Evolutionary conservation across 305 asterid genomes (phyloP), one percentile per base, ranked within the genome.

Genomic region (Rubia peregrina): DNA sequence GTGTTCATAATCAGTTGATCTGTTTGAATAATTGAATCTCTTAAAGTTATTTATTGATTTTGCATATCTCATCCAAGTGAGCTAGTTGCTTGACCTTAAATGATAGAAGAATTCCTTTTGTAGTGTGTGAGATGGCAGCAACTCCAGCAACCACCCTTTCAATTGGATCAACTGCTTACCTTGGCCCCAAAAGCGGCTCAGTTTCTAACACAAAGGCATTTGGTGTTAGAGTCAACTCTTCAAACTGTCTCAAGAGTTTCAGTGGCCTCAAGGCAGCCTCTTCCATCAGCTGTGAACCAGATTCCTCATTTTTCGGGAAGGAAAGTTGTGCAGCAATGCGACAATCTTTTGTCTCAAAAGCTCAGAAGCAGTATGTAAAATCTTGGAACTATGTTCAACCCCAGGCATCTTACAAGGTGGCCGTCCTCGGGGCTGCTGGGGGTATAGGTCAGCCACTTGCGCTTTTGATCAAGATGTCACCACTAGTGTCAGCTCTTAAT

Each of bases 61-160:
- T 55, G 30, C 61, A 55, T 19, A 17, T 55, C 14, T 57, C 1
- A 14, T 21, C 36, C 21, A 21, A 57, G 61, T 59, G 61, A 67
- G 42, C 24, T 43, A 68, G 65, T 6, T 61, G 7, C 16, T 70
- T 41, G 21, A 9, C 19, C 30, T 61, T 33, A 26, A n/a, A 22
- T 38, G 65, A 60, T 38, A 24, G 22, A 14, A 57, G 21, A 42
- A 42, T 30, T 63, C 9, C 36, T 68, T 2, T 53, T 78, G 81
- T 87, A 85, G 91, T 76, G 78, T 70, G 49, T 16, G 55, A 77
- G 71, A 91, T 91, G 97, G 92, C 96, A 61, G 86, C 91, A 40
- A 80, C 90, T 78, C 73, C 95, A 76, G 84, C 90, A 69, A 84
- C 87, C 76, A 77, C 70, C 76, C 78, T 89, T 73, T 82, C 92